Conservation (phyloP, 2,329 filamentous ascomycete genomes). For the Sporothrix humicola region DNA sequence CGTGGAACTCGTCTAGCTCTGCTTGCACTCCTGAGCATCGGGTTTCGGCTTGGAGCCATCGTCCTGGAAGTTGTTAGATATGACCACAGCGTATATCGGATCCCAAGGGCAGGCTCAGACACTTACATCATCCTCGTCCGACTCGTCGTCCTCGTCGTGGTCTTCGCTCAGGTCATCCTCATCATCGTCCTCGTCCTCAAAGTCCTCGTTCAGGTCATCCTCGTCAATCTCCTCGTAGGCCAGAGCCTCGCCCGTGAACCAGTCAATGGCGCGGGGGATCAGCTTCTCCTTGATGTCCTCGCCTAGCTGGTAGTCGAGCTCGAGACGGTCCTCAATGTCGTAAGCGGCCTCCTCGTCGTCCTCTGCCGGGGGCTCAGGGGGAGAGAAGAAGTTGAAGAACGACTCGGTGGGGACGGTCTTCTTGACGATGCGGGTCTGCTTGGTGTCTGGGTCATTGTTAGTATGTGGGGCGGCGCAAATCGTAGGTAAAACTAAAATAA, state of each 20-base stretch:
- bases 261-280: conserved; percentile 97
- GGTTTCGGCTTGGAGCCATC: conserved; percentile 90
- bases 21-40: conserved; percentile 94
- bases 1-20: conserved; percentile 66
- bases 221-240: conserved; percentile 91
- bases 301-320: conserved; percentile 97
- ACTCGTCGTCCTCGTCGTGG: conserved; percentile 81
- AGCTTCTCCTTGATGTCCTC: conserved; percentile 99
- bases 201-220: conserved; percentile 81
- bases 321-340: conserved; percentile 96
- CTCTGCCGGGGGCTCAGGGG: conserved; percentile 82
- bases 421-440: conserved; percentile 98
- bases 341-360: conserved; percentile 75
- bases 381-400: conserved; percentile 99
- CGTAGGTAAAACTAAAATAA: too few relatives aligned
- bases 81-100: neutral
- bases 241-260: conserved; percentile 98
- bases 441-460: conserved; percentile 74
- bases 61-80: conserved; percentile 62
- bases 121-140: conserved; percentile 73
- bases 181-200: conserved; percentile 90
- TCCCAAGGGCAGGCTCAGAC: neutral
- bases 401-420: conserved; percentile 98
- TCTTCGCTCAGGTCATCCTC: conserved; percentile 87
- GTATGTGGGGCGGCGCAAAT: neutral